These are phyloP conservation scores for Gracilaria domingensis DNA, from an alignment of 23 red algal species.

Conservation along the genomic window DNA sequence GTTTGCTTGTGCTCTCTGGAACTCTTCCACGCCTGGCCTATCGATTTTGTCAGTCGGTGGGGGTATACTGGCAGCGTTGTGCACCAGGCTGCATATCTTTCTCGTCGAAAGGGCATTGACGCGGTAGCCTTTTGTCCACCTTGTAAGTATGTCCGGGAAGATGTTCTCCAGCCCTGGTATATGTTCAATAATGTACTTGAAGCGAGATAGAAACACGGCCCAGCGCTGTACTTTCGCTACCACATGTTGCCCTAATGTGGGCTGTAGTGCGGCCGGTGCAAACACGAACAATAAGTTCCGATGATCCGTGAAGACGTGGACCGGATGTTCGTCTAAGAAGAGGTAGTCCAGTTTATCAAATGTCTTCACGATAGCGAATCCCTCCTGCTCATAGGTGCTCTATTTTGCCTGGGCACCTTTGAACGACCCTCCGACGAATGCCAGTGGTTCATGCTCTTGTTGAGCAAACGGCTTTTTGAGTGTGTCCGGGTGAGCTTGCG, in stretches of 20 bases:
- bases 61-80: too few relatives aligned
- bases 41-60: too few relatives aligned
- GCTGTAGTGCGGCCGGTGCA: not conserved
- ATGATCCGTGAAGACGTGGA: constrained; percentile 35
- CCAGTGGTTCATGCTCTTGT: constrained; percentile 5
- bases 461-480: not conserved
- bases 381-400: constrained; percentile 8
- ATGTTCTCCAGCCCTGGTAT: not conserved
- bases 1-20: not conserved
- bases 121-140: not conserved
- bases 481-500: not conserved
- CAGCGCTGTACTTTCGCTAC: constrained; percentile 27
- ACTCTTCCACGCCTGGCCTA: not conserved
- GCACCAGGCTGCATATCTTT: too few relatives aligned
- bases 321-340: not conserved
- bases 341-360: constrained; percentile 27
- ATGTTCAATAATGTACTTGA: constrained; percentile 35
- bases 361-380: constrained; percentile 10
- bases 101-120: too few relatives aligned
- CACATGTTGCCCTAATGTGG: not conserved
- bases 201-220: constrained; percentile 18
- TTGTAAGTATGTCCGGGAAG: constrained; percentile 32
- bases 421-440: not conserved
- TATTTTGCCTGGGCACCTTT: not conserved
- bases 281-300: constrained; percentile 35